Evolutionary conservation across 805 yeast genomes (phyloP).

Genomic region (Ogataea populi-albae): DNA sequence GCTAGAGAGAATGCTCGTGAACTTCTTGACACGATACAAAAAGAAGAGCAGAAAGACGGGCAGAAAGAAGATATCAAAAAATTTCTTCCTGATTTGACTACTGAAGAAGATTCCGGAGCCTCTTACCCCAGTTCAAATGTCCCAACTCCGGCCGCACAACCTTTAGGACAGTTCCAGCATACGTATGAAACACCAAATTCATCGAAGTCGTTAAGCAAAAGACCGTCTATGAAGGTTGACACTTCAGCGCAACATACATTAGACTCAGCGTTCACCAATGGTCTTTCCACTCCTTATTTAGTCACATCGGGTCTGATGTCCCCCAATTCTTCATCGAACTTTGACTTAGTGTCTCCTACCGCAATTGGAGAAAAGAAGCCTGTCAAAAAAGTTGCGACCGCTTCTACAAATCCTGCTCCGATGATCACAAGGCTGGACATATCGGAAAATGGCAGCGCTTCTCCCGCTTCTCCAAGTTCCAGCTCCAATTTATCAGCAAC

Average conservation of each 20-base stretch:
- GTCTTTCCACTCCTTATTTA: slow-evolving; percentile 67
- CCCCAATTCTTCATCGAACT: slow-evolving; percentile 37
- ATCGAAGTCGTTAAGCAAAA: slow-evolving; percentile 17
- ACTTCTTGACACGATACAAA: slow-evolving; percentile 48
- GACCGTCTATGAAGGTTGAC: slow-evolving; percentile 33
- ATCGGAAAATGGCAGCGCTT: slow-evolving; percentile 8
- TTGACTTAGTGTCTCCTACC: slow-evolving; percentile 16
- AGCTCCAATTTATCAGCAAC: slow-evolving; percentile 10
- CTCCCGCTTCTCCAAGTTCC: slow-evolving; percentile 10
- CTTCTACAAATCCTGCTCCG: slow-evolving; percentile 28
- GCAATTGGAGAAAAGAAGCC: slow-evolving; percentile 11
- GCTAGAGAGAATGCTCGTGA: slow-evolving; percentile 72
- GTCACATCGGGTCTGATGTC: slow-evolving; percentile 61
- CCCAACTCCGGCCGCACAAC: slow-evolving; percentile 22
- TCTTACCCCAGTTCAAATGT: slow-evolving; percentile 15
- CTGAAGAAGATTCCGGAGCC: slow-evolving; percentile 17
- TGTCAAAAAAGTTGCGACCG: slow-evolving; percentile 21
- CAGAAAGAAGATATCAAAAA: slow-evolving; percentile 1
- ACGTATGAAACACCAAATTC: slow-evolving; percentile 32
- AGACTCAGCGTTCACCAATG: slow-evolving; percentile 31
- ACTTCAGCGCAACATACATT: slow-evolving; percentile 38
- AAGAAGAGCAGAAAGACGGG: slow-evolving; percentile 19
- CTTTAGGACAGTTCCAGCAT: slow-evolving; percentile 20
- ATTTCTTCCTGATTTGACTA: slow-evolving; percentile 10
- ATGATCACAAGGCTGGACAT: slow-evolving; percentile 30